phyloP scores from a whole-genome alignment of 2,329 filamentous ascomycete genomes.

The Aspergillus fumigatus region DNA sequence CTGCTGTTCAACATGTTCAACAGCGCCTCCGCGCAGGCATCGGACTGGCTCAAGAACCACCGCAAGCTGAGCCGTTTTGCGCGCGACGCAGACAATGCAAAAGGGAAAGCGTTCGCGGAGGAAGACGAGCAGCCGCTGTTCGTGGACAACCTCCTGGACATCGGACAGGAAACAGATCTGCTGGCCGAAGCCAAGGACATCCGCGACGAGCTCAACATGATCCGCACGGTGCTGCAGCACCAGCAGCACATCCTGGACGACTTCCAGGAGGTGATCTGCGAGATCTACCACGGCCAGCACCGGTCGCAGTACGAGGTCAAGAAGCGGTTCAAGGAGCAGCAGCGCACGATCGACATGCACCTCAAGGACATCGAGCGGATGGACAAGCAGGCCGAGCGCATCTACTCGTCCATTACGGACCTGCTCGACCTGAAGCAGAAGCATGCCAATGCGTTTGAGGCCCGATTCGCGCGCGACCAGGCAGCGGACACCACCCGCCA shows the following conservation, averaged over 20 bases:
- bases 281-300: constrained; percentile 31
- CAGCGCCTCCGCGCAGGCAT: constrained; percentile 53
- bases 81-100: constrained; percentile 11
- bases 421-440: constrained; percentile 66
- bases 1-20: constrained; percentile 59
- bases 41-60: constrained; percentile 50
- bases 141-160: constrained; percentile 45
- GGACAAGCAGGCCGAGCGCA: constrained; percentile 58
- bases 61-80: constrained; percentile 38
- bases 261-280: constrained; percentile 33
- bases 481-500: constrained; percentile 57
- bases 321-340: constrained; percentile 53
- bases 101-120: constrained; percentile 20
- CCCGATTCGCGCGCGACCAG: constrained; percentile 54
- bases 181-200: constrained; percentile 64
- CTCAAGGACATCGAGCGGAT: constrained; percentile 59
- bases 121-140: constrained; percentile 45
- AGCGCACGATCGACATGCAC: constrained; percentile 54
- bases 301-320: constrained; percentile 46
- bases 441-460: constrained; percentile 64
- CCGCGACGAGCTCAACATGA: constrained; percentile 62
- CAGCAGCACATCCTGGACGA: constrained; percentile 33
- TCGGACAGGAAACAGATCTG: constrained; percentile 57
- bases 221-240: constrained; percentile 41
- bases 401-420: constrained; percentile 58